These are phyloP conservation scores for Striga hermonthica DNA, from an alignment of 305 asterid species.

Conservation along the genomic window DNA sequence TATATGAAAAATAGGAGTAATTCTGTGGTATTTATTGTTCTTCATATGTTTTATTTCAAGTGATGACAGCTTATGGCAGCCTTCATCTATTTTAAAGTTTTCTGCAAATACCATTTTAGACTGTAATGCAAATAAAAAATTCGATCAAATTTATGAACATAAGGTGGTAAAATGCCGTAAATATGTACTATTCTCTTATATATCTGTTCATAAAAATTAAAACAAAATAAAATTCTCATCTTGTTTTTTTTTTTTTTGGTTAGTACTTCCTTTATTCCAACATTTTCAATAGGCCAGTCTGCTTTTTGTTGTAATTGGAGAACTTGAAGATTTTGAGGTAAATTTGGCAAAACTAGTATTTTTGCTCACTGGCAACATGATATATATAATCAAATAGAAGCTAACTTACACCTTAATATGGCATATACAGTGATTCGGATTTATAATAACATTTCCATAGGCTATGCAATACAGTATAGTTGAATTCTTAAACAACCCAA, in stretches of 20 bases:
- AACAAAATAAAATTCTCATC: not conserved
- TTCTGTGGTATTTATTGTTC: not conserved
- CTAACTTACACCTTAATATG: not conserved
- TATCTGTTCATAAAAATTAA: not conserved
- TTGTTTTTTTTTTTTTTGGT: not conserved
- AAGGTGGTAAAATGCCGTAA: not conserved
- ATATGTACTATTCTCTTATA: not conserved
- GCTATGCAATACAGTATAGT: not conserved
- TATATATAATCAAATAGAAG: constrained; percentile 9
- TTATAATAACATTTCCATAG: not conserved
- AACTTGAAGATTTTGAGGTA: not conserved
- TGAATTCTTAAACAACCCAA: not conserved
- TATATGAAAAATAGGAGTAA: not conserved
- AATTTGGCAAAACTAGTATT: not conserved
- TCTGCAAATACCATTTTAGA: not conserved
- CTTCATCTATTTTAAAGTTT: not conserved
- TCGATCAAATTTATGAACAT: too few species aligned
- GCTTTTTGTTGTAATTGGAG: not conserved
- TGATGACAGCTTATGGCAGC: not conserved
- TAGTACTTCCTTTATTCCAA: not conserved
- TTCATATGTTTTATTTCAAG: not conserved
- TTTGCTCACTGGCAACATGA: not conserved
- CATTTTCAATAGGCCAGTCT: not conserved
- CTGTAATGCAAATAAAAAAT: not conserved
- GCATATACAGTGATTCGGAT: not conserved